These are phyloP conservation scores for Verbena officinalis DNA, from an alignment of 257 asterid species.

Conservation along the genomic window DNA sequence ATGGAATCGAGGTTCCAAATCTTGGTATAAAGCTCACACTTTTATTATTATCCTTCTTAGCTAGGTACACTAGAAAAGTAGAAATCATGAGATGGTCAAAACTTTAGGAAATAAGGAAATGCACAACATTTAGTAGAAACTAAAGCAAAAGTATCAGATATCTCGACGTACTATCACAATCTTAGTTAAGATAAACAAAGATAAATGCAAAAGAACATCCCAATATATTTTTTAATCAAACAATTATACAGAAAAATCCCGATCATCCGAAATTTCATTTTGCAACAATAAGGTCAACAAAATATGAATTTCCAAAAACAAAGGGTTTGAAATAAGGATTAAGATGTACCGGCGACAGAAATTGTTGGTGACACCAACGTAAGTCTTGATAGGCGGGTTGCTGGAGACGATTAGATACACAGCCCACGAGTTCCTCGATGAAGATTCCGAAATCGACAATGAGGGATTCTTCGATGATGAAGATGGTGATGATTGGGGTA, in stretches of 20 bases:
- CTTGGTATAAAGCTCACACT: no score
- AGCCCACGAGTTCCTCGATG: conserved; percentile 49
- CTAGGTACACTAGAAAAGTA: no score
- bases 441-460: conserved; percentile 32
- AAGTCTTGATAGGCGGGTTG: conserved; percentile 72
- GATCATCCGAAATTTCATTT: conserved; percentile 8
- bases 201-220: no score
- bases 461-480: conserved; percentile 28
- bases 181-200: no score
- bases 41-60: no score
- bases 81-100: no score
- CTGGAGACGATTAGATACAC: conserved; percentile 82
- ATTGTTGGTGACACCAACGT: conserved; percentile 81
- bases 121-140: not conserved
- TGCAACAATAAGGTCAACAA: not conserved
- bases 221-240: not conserved
- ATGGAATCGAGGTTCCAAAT: no score
- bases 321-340: no score
- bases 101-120: no score
- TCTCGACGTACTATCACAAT: no score
- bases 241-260: conserved; percentile 4
- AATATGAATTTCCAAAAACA: not conserved
- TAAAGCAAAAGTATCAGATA: not conserved
- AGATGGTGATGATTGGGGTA: conserved; percentile 28
- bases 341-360: conserved; percentile 70